These are phyloP conservation scores for Globomyces sp. DNA, from an alignment of 371 early-diverging fungal species.

Conservation along the genomic window DNA sequence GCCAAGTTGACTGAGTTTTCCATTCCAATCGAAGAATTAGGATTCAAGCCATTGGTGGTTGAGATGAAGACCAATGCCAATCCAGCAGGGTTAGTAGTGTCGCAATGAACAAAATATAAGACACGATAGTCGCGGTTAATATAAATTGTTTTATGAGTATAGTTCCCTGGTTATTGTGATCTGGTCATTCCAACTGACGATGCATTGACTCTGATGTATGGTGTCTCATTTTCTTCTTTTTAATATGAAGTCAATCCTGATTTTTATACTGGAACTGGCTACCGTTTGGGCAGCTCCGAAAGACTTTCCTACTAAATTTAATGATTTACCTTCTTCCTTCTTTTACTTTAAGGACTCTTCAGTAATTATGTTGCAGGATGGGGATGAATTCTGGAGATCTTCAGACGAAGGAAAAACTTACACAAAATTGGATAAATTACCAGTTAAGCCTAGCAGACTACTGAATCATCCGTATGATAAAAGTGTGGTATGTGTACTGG, in stretches of 20 bases:
- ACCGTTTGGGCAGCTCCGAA: not conserved
- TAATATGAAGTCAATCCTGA: no score
- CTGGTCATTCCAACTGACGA: no score
- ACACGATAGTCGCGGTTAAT: no score
- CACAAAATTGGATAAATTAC: conserved; percentile 38
- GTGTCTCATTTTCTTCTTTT: no score
- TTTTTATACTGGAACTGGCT: not conserved
- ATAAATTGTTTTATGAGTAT: no score
- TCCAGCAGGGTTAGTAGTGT: conserved; percentile 5
- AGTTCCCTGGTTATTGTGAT: no score
- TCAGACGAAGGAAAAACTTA: conserved; percentile 68
- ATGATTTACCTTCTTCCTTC: conserved; percentile 51
- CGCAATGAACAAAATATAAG: not conserved
- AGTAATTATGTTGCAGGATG: conserved; percentile 17
- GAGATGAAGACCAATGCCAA: not conserved
- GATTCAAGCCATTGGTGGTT: conserved; percentile 37
- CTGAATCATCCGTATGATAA: conserved; percentile 60
- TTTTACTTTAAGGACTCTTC: conserved; percentile 58
- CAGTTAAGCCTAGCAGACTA: conserved; percentile 41
- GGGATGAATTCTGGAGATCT: conserved; percentile 52
- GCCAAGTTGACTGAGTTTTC: conserved; percentile 56
- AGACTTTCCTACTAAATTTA: conserved; percentile 35
- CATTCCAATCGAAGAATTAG: conserved; percentile 55
- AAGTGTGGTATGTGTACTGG: conserved; percentile 23
- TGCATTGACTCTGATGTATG: no score